These are phyloP conservation scores for Eucalyptus erythrocorys DNA, from an alignment of 345 rosid genomes.

Conservation along the genomic window DNA sequence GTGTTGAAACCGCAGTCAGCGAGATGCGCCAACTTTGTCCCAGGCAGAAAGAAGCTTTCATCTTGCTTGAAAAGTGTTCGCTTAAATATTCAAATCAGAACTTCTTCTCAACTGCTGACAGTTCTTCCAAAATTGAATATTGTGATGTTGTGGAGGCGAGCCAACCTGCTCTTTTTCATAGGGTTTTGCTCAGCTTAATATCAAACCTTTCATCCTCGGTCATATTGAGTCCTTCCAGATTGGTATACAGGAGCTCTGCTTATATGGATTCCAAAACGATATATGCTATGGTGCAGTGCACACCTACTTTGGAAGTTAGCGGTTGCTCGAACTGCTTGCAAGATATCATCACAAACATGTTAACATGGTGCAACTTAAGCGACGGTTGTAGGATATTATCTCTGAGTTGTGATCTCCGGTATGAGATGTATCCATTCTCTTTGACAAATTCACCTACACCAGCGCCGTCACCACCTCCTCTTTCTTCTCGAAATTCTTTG, in stretches of 20 bases:
- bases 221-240: constrained; percentile 6
- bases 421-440: constrained; percentile 16
- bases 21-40: constrained; percentile 5
- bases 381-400: constrained; percentile 2
- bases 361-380: not conserved
- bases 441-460: not conserved
- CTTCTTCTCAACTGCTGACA: constrained; percentile 7
- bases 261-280: not conserved
- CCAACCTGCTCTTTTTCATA: not conserved
- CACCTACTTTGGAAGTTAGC: constrained; percentile 1
- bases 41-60: constrained; percentile 8
- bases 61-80: not conserved
- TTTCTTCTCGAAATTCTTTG: not conserved
- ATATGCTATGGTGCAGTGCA: constrained; percentile 31
- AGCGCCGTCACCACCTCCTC: not conserved
- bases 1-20: not conserved
- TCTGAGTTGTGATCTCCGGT: constrained; percentile 19
- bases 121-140: accelerated
- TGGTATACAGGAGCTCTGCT: not conserved
- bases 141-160: not conserved
- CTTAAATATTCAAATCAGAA: constrained; percentile 6
- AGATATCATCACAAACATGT: not conserved
- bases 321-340: constrained; percentile 14
- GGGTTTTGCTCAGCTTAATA: constrained; percentile 1
- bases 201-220: constrained; percentile 1